These are phyloP conservation scores for Phytophthora quininea DNA, from an alignment of 352 stramenopile genomes.

Conservation along the genomic window DNA sequence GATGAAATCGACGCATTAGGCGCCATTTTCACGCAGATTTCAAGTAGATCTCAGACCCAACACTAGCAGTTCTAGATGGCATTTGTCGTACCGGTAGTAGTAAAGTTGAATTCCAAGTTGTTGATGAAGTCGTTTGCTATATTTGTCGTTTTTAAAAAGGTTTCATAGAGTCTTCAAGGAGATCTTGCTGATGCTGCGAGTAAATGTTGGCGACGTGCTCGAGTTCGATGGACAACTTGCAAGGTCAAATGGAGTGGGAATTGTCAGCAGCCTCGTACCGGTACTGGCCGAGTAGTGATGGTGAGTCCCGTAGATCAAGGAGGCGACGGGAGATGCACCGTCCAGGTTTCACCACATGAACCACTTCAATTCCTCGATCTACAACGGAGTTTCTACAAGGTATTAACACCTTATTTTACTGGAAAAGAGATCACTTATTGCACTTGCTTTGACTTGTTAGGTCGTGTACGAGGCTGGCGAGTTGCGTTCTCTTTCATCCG, in stretches of 20 bases:
- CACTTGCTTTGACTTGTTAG: slow-evolving; percentile 12
- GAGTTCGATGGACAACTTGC: slow-evolving; percentile 38
- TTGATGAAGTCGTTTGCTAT: too few species aligned
- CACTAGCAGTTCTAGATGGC: too few species aligned
- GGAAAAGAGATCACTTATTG: background rate
- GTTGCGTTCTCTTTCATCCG: slow-evolving; percentile 28
- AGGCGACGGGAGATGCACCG: slow-evolving; percentile 22
- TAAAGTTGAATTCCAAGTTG: too few species aligned
- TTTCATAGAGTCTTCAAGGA: background rate
- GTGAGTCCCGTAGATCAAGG: slow-evolving; percentile 16
- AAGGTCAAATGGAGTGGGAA: background rate
- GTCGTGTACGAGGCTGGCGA: slow-evolving; percentile 54
- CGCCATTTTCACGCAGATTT: background rate
- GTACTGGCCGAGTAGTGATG: slow-evolving; percentile 41
- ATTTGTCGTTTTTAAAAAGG: too few species aligned
- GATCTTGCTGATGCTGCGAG: slow-evolving; percentile 12
- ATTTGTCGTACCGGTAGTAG: too few species aligned
- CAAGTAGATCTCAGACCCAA: background rate
- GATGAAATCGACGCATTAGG: too few species aligned
- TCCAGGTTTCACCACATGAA: slow-evolving; percentile 55
- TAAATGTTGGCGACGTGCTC: slow-evolving; percentile 55
- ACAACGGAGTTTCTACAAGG: slow-evolving; percentile 38
- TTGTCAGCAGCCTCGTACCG: too few species aligned
- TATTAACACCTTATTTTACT: slow-evolving; percentile 2
- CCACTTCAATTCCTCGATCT: slow-evolving; percentile 47